Base-by-base conservation (phyloP, 75 land plant species). In the Sequoia sempervirens region DNA sequence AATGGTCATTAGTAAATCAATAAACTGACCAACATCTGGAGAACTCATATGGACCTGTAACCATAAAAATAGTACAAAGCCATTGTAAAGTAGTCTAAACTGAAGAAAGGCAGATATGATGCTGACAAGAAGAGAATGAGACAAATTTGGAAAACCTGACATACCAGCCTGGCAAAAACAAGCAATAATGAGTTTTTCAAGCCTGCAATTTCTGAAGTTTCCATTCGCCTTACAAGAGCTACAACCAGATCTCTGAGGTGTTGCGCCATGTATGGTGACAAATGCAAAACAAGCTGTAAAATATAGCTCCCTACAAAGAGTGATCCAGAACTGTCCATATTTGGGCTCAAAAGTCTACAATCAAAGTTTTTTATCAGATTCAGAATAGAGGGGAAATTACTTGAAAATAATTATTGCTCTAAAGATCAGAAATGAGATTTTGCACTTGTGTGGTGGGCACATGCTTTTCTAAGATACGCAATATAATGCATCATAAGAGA, bases 161-260 rank as follows among this genome's bases (percentile, higher is more conserved):
- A 72, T 91, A 98, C 99, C 92, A 98, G 85, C 89, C 98, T 91
- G 70, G 99, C 99, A 91, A 98, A 85, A 46, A 98, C 88, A 52
- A 96, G 86, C 76, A 98, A 45, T 82, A 96, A 72, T 3, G 98
- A 96, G 80, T 87, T 91, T 84, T 85, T 96, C 84, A 98, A 86
- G 58, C 91, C 92, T 54, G 89, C 81, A 83, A 90, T 91, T 85
- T 92, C 86, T 87, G 89, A 84, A 81, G 96, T 91, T 83, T 89
- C 91, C 96, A 96, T 89, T 73, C 98, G 95, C 69, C 85, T 84
- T 75, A 96, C 93, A 79, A 96, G 85, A 64, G 98, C 98, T 85
- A 90, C 91, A 83, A 94, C 91, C 41, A 98, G 92, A 80, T 98
- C 94, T 69, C 85, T 87, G 6, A 94, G 84, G 66, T 96, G 95